Conservation (phyloP, 495 filamentous ascomycete genomes). For the Pseudomonodictys pantanalensis region DNA sequence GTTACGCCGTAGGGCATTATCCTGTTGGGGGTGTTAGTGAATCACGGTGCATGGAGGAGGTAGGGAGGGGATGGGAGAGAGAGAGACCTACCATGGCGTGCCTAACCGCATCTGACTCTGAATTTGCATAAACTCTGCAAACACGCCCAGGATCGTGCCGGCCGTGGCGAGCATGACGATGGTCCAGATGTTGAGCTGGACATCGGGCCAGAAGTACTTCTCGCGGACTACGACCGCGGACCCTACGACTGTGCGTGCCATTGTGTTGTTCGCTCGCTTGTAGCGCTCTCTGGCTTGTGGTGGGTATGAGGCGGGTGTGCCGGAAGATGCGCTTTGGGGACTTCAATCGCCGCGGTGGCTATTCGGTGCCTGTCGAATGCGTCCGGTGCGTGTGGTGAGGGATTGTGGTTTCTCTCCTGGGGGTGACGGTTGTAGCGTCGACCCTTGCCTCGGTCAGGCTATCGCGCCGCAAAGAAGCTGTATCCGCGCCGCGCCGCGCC, state of each 20-base stretch:
- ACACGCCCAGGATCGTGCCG: slow-evolving; percentile 80
- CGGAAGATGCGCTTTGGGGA: background rate
- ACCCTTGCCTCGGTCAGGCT: too few relatives aligned
- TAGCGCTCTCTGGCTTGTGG: background rate
- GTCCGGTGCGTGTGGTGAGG: too few relatives aligned
- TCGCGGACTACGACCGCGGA: slow-evolving; percentile 45
- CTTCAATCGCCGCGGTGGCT: too few relatives aligned
- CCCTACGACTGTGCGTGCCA: slow-evolving; percentile 33
- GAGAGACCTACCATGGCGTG: slow-evolving; percentile 72
- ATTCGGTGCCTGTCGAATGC: too few relatives aligned
- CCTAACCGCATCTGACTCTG: slow-evolving; percentile 68
- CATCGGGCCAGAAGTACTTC: slow-evolving; percentile 89
- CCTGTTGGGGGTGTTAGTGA: slow-evolving; percentile 50
- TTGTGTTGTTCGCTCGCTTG: background rate
- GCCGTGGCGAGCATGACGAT: slow-evolving; percentile 79
- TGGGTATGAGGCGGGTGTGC: background rate
- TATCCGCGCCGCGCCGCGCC: too few relatives aligned
- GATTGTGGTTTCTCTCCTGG: too few relatives aligned
- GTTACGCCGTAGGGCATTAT: slow-evolving; percentile 88
- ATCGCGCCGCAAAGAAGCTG: too few relatives aligned
- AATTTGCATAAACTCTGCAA: slow-evolving; percentile 75
- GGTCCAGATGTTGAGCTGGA: slow-evolving; percentile 90
- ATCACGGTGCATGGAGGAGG: background rate
- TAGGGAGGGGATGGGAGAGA: background rate
- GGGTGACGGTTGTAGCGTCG: too few relatives aligned